Evolutionary conservation across 169 alveolate genomes (phyloP), one percentile per base, ranked within the genome.

Genomic region (Eimeria acervulina): DNA sequence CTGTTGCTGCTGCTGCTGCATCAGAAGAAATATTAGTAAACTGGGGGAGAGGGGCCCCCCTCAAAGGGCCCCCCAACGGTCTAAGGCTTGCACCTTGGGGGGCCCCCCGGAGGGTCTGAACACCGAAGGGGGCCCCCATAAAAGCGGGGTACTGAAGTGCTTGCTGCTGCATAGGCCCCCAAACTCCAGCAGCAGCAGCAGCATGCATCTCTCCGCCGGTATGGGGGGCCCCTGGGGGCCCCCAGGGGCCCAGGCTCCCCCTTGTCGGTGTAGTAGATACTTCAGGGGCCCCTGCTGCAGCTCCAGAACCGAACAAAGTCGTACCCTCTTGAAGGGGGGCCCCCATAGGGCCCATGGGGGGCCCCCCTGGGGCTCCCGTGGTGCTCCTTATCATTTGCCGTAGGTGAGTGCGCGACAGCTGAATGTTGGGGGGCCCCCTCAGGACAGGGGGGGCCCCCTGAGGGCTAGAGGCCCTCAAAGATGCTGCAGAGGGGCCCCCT

Each of bases 171-270:
- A 47, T 5, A 12, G 55, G 55, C 19, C 55, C 55, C 55, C 55
- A 47, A 12, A 5, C 55, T 47, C 19, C 55, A 7, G 55, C 55
- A 47, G 55, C 55, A 47, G 55, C 55, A 47, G 55, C 55, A 47
- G 55, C 55, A 47, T 47, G 55, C 55, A 47, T 12, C 55, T 47
- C 40, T 28, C 78, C 36, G 21, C 28, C 5, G 78, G 78, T 15
- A 17, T 7, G 15, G 78, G 36, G 78, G 36, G 78, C 78, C 78
- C 36, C 36, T 10, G 78, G 78, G 78, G 78, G 78, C 78, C 78
- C 21, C 78, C 78, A 66, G 78, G 21, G 40, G 78, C 28, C 78
- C 78, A 4, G 21, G 7, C 78, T 66, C 21, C 28, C 36, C 40
- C 36, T 6, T 6, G 28, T 28, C 28, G 78, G 55, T 47, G 12